These are phyloP conservation scores for Stachybotrys chartarum DNA, from an alignment of 2,329 filamentous ascomycete genomes.

Conservation along the genomic window DNA sequence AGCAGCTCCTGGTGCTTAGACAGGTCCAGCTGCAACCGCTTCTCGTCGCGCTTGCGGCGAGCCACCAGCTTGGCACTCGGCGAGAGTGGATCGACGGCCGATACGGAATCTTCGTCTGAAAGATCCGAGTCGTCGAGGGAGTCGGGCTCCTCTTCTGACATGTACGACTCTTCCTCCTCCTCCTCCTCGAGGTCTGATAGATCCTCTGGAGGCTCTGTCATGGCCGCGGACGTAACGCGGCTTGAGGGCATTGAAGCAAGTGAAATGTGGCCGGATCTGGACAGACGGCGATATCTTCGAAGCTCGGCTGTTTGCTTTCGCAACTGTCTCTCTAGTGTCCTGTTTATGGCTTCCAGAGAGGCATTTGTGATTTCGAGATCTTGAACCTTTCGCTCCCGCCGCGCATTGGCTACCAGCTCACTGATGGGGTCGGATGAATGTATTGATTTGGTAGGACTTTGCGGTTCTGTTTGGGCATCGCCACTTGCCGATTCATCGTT, in stretches of 20 bases:
- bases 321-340: constrained; percentile 83
- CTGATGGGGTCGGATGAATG: constrained; percentile 54
- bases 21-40: constrained; percentile 75
- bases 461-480: constrained; percentile 26
- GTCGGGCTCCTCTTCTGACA: constrained; percentile 35
- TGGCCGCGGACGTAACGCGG: constrained; percentile 35
- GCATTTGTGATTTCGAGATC: constrained; percentile 96
- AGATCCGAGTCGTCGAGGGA: constrained; percentile 46
- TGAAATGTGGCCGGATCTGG: constrained; percentile 69
- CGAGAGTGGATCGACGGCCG: constrained; percentile 27
- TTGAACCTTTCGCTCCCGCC: constrained; percentile 88
- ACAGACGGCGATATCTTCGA: constrained; percentile 78
- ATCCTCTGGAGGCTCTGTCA: constrained; percentile 32
- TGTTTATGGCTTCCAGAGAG: constrained; percentile 89
- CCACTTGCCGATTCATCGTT: constrained; percentile 19
- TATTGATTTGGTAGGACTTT: constrained; percentile 52
- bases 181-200: constrained; percentile 43
- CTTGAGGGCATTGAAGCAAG: constrained; percentile 41
- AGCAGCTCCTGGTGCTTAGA: constrained; percentile 84
- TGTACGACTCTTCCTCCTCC: constrained; percentile 33
- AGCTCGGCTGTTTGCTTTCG: constrained; percentile 86
- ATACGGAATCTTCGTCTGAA: constrained; percentile 31
- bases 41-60: constrained; percentile 69
- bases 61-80: constrained; percentile 23
- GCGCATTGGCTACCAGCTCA: constrained; percentile 79